phyloP scores from a whole-genome alignment of 2,329 filamentous ascomycete genomes.

The Colletotrichum lentis region DNA sequence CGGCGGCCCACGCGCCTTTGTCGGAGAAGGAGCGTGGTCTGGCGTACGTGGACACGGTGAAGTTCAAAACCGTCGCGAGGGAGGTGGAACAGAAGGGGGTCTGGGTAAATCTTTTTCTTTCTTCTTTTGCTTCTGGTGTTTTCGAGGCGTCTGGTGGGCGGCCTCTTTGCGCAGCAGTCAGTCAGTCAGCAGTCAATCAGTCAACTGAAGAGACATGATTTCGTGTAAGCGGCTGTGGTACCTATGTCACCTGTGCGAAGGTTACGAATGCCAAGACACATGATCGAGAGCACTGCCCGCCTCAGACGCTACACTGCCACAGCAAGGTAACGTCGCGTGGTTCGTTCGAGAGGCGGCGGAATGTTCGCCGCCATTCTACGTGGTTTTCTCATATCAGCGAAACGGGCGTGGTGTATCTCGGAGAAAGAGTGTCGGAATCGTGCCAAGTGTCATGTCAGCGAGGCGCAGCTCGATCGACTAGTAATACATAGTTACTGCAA shows the following conservation, averaged over 20 bases:
- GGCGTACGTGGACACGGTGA: neutral
- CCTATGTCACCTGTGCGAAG: neutral
- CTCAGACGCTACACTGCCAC: slow-evolving; percentile 1
- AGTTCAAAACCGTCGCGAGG: neutral
- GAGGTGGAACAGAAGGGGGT: neutral
- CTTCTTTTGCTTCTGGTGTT: neutral
- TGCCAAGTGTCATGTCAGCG: slow-evolving; percentile 1
- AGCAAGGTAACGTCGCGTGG: neutral
- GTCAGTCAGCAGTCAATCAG: too few relatives aligned
- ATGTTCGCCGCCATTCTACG: neutral
- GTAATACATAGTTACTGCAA: neutral
- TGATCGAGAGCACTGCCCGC: neutral
- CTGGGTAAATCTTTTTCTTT: neutral
- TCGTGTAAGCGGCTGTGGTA: neutral
- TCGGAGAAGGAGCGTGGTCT: slow-evolving; percentile 1
- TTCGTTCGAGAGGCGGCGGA: neutral
- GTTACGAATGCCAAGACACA: slow-evolving; percentile 1
- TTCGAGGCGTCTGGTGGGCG: neutral
- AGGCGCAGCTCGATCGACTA: slow-evolving; percentile 3
- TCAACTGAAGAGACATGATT: too few relatives aligned
- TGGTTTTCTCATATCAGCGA: neutral
- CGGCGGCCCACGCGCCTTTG: neutral
- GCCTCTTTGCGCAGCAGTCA: neutral
- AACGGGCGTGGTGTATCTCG: neutral
- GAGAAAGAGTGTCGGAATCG: neutral